Base-by-base conservation (phyloP, 1,284 basidiomycete species). In the Trametes sp. region DNA sequence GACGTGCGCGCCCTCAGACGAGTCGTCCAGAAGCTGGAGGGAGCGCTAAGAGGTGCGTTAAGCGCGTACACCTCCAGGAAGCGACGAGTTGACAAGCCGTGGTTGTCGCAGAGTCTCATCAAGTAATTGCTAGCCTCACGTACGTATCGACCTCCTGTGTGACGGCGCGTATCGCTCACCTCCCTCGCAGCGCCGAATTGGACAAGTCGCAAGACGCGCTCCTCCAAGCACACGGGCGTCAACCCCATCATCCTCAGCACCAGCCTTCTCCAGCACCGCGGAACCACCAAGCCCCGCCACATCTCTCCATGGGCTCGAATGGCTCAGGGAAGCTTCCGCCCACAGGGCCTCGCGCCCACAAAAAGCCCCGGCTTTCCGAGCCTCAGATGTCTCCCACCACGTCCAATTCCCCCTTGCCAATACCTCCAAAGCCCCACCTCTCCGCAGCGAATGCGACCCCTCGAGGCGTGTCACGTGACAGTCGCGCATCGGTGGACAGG, bases 291-390 rank as follows among this genome's bases (percentile, higher is more conserved):
- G 59, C 61, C 7, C 71, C 73, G 7, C 67, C 71, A 14, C 71
- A 71, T 42, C 56, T 69, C n/a, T 35, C 63, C 1, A 44, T 64
- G 2, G 33, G n/a, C 31, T 24, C 69, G 14, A 78, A 74, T 57
- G 77, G 80, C 19, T 64, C 76, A 33, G 73, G 77, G n/a, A 90
- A 87, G 73, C 80, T 79, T 4, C 86, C 85, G 11, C 91, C 92
- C 0, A 93, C 90, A 4, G 91, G 85, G 19, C 91, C 91, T 2
- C 84, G 91, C 53, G 89, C 89, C 21, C 82, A 90, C 75, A 93
- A 92, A 79, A 90, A 89, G 71, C 86, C 86, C 19, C 86, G 90
- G 13, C 77, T 92, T 7, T 85, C 87, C 10, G 88, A 89, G 35
- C 52, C 80, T 7, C 84, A 83, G 61, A 69, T 75, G 14, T 81